Evolutionary conservation across 805 yeast species (phyloP), one percentile per base, ranked within the genome.

Genomic region (Monosporozyma yasuniensis): DNA sequence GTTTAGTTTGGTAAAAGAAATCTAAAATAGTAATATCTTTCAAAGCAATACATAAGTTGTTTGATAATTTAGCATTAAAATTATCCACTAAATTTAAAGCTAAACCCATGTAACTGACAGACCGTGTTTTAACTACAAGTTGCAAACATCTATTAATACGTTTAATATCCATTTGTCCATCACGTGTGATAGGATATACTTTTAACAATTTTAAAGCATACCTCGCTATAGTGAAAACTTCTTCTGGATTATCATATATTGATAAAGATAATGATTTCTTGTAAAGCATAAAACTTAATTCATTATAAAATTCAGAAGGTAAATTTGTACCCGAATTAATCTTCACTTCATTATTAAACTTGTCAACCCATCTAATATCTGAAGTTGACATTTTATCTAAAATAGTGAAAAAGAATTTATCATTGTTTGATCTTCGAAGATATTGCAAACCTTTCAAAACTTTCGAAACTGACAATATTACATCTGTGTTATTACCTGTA

Each of bases 241-340:
- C 46, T 22, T 43, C 38, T 37, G 7, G 28, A 11, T 19, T 35
- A 10, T 35, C 41, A 21, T 27, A 21, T 21, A 44, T 32, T 16
- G 46, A 44, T 16, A 34, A n/a, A 7, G 42, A 50, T 10, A 53
- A 41, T 12, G 61, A 49, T 45, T 53, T 42, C 18, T 52, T 54
- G 46, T 55, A 52, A 12, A 63, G 48, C 67, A 61, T 61, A 18
- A 49, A 53, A 16, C 63, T 54, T 2, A 61, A 38, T 47, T 61
- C 65, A 48, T 59, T 53, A 45, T 55, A 61, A 30, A 64, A 54
- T 49, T 61, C 66, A 11, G 54, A 46, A 7, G 68, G 68, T 6
- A 54, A 16, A 19, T 45, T 22, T 18, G 39, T 47, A 3, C 44
- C 39, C 19, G 38, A 39, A 7, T 41, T 35, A 12, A 34, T 34